Percentiles rank a stretch among this genome's conserved stretches.
phyloP scores from a whole-genome alignment of 2,329 filamentous ascomycete species.

The Penicillium janthinellum region DNA sequence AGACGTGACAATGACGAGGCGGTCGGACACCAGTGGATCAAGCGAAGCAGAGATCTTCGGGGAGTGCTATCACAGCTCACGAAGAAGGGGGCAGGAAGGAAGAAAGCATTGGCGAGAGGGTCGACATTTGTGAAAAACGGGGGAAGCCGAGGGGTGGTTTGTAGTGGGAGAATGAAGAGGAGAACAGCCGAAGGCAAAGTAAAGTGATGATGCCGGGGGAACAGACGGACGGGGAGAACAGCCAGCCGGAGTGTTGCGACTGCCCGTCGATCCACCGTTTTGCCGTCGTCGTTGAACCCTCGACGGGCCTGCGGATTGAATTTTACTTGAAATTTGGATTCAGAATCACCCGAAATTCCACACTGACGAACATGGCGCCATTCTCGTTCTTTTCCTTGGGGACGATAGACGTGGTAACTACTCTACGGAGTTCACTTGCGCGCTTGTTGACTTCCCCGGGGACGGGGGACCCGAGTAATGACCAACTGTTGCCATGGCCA shows the following conservation, averaged over 20 bases:
- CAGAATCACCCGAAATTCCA: neutral
- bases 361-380: neutral
- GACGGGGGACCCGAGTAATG: neutral
- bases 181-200: constrained; percentile 2
- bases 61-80: constrained; percentile 8
- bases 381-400: neutral
- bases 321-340: neutral
- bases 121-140: constrained; percentile 15
- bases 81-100: constrained; percentile 10
- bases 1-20: constrained; percentile 31
- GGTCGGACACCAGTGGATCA: constrained; percentile 24
- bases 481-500: neutral
- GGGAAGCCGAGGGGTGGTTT: neutral
- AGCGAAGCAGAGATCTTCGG: constrained; percentile 22
- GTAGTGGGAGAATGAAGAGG: constrained; percentile 1
- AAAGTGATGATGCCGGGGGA: constrained; percentile 19
- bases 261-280: constrained; percentile 11
- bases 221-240: constrained; percentile 22
- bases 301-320: neutral
- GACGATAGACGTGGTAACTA: neutral
- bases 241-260: constrained; percentile 25
- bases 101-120: constrained; percentile 4
- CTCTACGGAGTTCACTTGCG: neutral
- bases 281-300: neutral
- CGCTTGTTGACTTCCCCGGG: constrained; percentile 1